Conservation (phyloP, 805 yeast genomes). For the Candida ponderosae region DNA sequence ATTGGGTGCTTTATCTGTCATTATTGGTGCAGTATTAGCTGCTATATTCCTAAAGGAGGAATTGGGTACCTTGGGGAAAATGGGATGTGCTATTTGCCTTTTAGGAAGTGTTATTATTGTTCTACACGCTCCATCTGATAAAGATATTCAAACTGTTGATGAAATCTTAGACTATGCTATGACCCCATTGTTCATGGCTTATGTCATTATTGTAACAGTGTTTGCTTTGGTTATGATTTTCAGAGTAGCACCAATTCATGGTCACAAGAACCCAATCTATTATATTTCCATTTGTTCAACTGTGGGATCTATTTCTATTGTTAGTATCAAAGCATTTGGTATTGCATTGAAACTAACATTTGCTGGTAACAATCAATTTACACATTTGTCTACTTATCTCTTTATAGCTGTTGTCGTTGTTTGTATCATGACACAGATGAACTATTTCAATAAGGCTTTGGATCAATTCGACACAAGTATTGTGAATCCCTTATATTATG, state of each 20-base stretch:
- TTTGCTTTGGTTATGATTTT: slow-evolving; percentile 77
- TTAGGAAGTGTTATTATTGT: slow-evolving; percentile 85
- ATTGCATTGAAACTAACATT: slow-evolving; percentile 82
- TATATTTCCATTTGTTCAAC: slow-evolving; percentile 84
- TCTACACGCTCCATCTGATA: slow-evolving; percentile 91
- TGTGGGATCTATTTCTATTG: slow-evolving; percentile 86
- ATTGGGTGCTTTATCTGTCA: slow-evolving; percentile 81
- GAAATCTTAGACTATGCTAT: slow-evolving; percentile 77
- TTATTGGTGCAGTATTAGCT: slow-evolving; percentile 87
- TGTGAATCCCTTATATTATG: slow-evolving; percentile 87
- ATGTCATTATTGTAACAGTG: slow-evolving; percentile 51
- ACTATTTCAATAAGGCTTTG: slow-evolving; percentile 85
- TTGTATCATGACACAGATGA: slow-evolving; percentile 88
- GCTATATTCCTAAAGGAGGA: slow-evolving; percentile 80
- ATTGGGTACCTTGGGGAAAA: slow-evolving; percentile 77
- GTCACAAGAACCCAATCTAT: slow-evolving; percentile 77
- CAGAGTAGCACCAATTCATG: slow-evolving; percentile 74
- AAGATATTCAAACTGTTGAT: slow-evolving; percentile 80
- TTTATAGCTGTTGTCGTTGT: slow-evolving; percentile 70
- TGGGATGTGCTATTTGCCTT: slow-evolving; percentile 89
- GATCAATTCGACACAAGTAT: slow-evolving; percentile 91
- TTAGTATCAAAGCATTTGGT: slow-evolving; percentile 91
- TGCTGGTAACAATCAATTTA: slow-evolving; percentile 80
- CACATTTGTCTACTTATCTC: slow-evolving; percentile 76
- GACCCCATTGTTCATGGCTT: slow-evolving; percentile 67